Evolutionary conservation across 495 filamentous ascomycete genomes (phyloP).

Genomic region (Hapsidospora chrysogenum): DNA sequence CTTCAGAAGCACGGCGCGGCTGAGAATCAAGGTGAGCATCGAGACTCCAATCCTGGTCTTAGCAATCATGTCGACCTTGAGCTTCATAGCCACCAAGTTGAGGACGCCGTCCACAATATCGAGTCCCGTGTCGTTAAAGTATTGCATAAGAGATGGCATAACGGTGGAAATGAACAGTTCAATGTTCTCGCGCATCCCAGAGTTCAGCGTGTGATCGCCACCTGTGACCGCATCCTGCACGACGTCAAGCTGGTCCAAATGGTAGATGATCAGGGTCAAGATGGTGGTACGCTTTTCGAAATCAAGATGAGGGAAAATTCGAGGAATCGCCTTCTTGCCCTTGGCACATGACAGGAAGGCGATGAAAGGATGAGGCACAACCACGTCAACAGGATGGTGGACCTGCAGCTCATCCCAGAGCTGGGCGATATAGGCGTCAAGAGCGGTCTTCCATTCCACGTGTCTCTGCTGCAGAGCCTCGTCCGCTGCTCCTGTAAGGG

Average conservation of each 20-base stretch:
- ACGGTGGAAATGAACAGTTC: conserved; percentile 78
- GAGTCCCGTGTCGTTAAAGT: conserved; percentile 79
- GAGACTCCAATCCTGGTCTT: conserved; percentile 72
- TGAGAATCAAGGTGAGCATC: conserved; percentile 88
- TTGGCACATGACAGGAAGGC: conserved; percentile 87
- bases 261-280: conserved; percentile 87
- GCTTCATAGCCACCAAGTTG: conserved; percentile 56
- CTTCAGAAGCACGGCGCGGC: conserved; percentile 83
- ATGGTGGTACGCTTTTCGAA: conserved; percentile 86
- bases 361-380: conserved; percentile 82
- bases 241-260: conserved; percentile 83
- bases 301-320: conserved; percentile 85
- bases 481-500: conserved; percentile 40
- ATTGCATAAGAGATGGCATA: conserved; percentile 75
- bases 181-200: conserved; percentile 68
- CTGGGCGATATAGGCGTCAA: conserved; percentile 55
- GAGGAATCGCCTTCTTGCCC: conserved; percentile 88
- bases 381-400: conserved; percentile 69
- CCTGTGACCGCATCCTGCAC: conserved; percentile 58
- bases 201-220: conserved; percentile 48
- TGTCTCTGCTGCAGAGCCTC: conserved; percentile 46
- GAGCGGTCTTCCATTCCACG: conserved; percentile 52
- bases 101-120: conserved; percentile 80
- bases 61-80: conserved; percentile 61
- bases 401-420: conserved; percentile 79